Conservation (phyloP, 306 rosid species). For the Lablab purpureus region DNA sequence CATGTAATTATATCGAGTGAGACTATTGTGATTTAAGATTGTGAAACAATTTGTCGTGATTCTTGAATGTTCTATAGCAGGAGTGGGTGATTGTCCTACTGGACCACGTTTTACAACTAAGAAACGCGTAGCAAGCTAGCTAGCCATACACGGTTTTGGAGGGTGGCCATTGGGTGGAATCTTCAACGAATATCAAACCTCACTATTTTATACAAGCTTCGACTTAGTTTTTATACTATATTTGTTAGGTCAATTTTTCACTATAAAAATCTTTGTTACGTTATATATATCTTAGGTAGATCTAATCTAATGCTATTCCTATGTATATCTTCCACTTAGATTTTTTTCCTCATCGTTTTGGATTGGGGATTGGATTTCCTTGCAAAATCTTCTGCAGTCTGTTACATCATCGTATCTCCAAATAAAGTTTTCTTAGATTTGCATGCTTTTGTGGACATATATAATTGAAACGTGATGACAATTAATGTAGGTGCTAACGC, state of each 20-base stretch:
- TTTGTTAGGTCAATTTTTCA: constrained; percentile 37
- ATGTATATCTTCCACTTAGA: constrained; percentile 25
- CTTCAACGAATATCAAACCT: background rate
- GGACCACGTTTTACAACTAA: constrained; percentile 48
- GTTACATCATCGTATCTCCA: constrained; percentile 30
- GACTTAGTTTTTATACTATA: constrained; percentile 8
- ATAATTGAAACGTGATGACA: constrained; percentile 39
- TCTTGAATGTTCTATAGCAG: constrained; percentile 25
- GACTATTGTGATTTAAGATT: too few relatives aligned
- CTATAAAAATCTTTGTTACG: constrained; percentile 1
- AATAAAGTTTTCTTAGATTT: constrained; percentile 12
- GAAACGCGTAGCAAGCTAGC: constrained; percentile 51
- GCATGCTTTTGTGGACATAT: background rate
- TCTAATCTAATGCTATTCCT: constrained; percentile 29
- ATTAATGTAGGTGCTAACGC: constrained; percentile 24
- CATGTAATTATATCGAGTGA: too few relatives aligned
- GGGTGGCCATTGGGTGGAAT: constrained; percentile 42
- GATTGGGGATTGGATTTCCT: constrained; percentile 36
- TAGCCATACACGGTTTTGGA: constrained; percentile 48
- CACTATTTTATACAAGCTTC: constrained; percentile 5
- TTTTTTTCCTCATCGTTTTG: constrained; percentile 8
- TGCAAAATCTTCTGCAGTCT: constrained; percentile 28
- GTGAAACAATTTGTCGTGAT: background rate
- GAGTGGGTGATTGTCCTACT: constrained; percentile 33
- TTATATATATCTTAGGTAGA: constrained; percentile 29